Base-by-base conservation (phyloP, 2,329 filamentous ascomycete genomes). In the Ascochyta rabiei region DNA sequence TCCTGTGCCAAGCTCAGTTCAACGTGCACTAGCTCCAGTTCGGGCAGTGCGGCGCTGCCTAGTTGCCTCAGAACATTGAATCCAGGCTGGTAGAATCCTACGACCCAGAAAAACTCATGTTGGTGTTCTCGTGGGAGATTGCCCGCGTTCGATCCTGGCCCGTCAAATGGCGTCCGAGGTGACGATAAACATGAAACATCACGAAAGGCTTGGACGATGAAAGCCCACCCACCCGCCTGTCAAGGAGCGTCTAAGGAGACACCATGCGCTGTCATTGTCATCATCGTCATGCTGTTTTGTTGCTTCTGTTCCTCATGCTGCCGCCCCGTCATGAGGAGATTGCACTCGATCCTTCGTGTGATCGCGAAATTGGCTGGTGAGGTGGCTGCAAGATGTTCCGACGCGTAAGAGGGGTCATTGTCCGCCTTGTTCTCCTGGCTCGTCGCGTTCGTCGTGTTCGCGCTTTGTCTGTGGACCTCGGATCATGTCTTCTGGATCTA, bases 231-330 rank as follows among this genome's bases (percentile, higher is more conserved):
- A 42, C 43, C 26, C 23, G 40, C 19, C 39, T 57, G 51, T 62
- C 52, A 33, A 33, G 13, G 52, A 52, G 69, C 67, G 68, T 62
- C 55, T 62, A 56, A 49, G 54, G 52, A 68, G 68, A 71, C 67
- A 54, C 63, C 55, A 69, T 67, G 65, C 62, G 45, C 43, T 49
- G 59, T 49, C 41, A 31, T 30, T 50, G 42, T 21, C 52, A 43
- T 50, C 12, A 19, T 45, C 28, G 24, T 50, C 41, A 55, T 47
- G 37, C 18, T 5, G 30, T 28, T 21, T 8, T 26, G 5, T 23
- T 42, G 30, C 43, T 41, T 48, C 39, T 48, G 8, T 41, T 34
- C 10, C 21, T 39, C 19, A 18, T n/a, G 19, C 30, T 41, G 40
- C 46, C 21, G 46, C 30, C 28, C 45, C 21, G 41, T 19, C n/a